These are phyloP conservation scores for Candida ficus DNA, from an alignment of 805 yeast species.

Conservation along the genomic window DNA sequence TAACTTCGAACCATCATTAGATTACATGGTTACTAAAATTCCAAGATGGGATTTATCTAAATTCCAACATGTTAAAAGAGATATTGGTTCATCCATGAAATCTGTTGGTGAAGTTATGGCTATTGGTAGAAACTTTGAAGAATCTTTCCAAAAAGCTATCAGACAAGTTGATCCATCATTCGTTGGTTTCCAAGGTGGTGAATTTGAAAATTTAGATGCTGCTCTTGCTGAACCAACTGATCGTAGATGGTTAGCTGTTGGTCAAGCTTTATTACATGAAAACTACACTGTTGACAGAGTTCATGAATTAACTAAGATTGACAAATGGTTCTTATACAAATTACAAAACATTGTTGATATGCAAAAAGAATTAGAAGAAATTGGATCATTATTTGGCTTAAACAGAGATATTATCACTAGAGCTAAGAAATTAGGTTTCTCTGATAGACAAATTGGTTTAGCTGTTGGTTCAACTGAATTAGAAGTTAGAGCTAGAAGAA, in stretches of 20 bases:
- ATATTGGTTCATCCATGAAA: conserved; percentile 94
- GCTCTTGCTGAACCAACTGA: conserved; percentile 85
- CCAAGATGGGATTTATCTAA: conserved; percentile 98
- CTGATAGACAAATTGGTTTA: conserved; percentile 86
- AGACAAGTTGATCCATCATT: conserved; percentile 92
- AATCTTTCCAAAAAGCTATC: conserved; percentile 94
- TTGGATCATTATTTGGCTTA: conserved; percentile 52
- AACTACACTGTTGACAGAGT: conserved; percentile 87
- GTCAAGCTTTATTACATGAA: conserved; percentile 92
- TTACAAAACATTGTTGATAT: conserved; percentile 82
- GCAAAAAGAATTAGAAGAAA: conserved; percentile 73
- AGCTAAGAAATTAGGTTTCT: conserved; percentile 92
- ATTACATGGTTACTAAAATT: conserved; percentile 93
- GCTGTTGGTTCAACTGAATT: conserved; percentile 71
- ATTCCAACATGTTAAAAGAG: conserved; percentile 92
- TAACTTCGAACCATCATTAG: conserved; percentile 94
- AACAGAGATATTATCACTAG: conserved; percentile 65
- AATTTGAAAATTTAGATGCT: conserved; percentile 70
- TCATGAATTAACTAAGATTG: conserved; percentile 88
- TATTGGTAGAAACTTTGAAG: conserved; percentile 96
- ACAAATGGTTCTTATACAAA: conserved; percentile 92
- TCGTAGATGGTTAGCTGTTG: conserved; percentile 96
- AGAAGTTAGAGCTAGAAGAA: conserved; percentile 79
- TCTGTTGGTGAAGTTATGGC: conserved; percentile 99
- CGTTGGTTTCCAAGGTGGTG: conserved; percentile 87